A percentile compares a stretch with the other conserved stretches of the same genome.
Conservation (phyloP, 108 stramenopile genomes). For the Nitzschia sp. region DNA sequence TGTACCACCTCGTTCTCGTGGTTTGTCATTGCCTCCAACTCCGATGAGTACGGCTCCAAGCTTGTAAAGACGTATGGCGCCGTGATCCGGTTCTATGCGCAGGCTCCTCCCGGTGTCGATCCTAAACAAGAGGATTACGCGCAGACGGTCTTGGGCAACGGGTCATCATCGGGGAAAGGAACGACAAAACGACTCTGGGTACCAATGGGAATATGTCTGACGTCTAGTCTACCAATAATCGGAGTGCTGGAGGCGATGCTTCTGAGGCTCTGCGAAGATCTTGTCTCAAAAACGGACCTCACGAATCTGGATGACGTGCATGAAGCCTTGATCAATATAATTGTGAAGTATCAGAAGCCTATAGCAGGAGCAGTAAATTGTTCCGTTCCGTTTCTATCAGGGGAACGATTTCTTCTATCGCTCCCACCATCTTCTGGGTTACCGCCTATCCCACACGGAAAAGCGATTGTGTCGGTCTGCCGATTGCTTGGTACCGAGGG, state of each 20-base stretch:
- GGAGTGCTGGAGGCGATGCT: slow-evolving; percentile 82
- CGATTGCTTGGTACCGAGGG: slow-evolving; percentile 82
- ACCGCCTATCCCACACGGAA: slow-evolving; percentile 81
- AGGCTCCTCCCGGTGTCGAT: slow-evolving; percentile 79
- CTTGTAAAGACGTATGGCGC: slow-evolving; percentile 80
- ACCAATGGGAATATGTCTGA: slow-evolving; percentile 78
- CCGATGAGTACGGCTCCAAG: slow-evolving; percentile 78
- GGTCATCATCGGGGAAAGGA: slow-evolving; percentile 5
- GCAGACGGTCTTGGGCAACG: slow-evolving; percentile 33
- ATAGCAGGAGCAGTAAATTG: slow-evolving; percentile 84
- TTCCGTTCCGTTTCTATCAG: slow-evolving; percentile 81
- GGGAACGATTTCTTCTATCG: slow-evolving; percentile 73
- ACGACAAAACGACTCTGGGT: slow-evolving; percentile 68
- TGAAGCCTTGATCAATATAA: slow-evolving; percentile 59
- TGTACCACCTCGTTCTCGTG: slow-evolving; percentile 84
- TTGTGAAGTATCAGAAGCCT: slow-evolving; percentile 73
- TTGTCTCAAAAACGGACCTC: slow-evolving; percentile 36
- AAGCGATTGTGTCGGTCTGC: slow-evolving; percentile 67
- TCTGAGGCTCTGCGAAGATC: slow-evolving; percentile 71
- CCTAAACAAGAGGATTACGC: slow-evolving; percentile 82
- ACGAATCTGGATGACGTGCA: slow-evolving; percentile 37
- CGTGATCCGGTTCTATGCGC: slow-evolving; percentile 81
- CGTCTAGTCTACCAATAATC: slow-evolving; percentile 74
- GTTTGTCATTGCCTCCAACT: slow-evolving; percentile 85
- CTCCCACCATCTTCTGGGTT: slow-evolving; percentile 66